Evolutionary conservation across 2,329 filamentous ascomycete species (phyloP).

Genomic region (Fonsecaea nubica): DNA sequence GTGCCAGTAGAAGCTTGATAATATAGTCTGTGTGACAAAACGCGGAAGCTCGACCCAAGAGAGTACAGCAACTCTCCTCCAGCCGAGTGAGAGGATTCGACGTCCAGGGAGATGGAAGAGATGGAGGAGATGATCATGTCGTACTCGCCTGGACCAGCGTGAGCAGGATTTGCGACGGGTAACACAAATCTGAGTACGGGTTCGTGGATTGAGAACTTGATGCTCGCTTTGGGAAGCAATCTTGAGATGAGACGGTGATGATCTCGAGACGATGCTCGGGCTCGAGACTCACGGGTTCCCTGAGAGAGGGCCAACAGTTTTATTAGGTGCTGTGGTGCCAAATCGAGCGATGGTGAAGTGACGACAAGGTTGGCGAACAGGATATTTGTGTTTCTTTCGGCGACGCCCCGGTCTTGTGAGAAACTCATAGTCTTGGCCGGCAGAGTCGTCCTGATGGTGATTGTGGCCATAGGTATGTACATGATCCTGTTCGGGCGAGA

Average conservation of each 20-base stretch:
- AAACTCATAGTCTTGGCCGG: conserved; percentile 92
- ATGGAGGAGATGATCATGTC: conserved; percentile 95
- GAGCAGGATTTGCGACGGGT: conserved; percentile 68
- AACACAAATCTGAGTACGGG: conserved; percentile 89
- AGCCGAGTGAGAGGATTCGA: conserved; percentile 93
- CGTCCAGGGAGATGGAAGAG: conserved; percentile 88
- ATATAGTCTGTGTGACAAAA: conserved; percentile 88
- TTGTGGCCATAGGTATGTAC: conserved; percentile 97
- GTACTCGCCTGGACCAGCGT: conserved; percentile 75
- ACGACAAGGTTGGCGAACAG: conserved; percentile 95
- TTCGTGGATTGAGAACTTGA: conserved; percentile 96
- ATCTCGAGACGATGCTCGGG: conserved; percentile 53
- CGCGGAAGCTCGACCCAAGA: conserved; percentile 77
- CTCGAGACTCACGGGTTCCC: conserved; percentile 50
- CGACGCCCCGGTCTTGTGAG: conserved; percentile 69
- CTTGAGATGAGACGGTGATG: conserved; percentile 77
- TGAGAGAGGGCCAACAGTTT: conserved; percentile 79
- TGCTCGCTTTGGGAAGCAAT: conserved; percentile 88
- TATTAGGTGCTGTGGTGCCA: conserved; percentile 90
- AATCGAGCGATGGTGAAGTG: conserved; percentile 91
- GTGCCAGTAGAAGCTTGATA: conserved; percentile 87
- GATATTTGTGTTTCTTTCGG: conserved; percentile 93
- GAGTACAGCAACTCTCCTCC: conserved; percentile 87
- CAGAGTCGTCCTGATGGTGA: conserved; percentile 89
- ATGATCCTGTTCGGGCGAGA: conserved; percentile 84